Base-by-base conservation (phyloP, 2,329 filamentous ascomycete genomes). In the Canariomyces notabilis region DNA sequence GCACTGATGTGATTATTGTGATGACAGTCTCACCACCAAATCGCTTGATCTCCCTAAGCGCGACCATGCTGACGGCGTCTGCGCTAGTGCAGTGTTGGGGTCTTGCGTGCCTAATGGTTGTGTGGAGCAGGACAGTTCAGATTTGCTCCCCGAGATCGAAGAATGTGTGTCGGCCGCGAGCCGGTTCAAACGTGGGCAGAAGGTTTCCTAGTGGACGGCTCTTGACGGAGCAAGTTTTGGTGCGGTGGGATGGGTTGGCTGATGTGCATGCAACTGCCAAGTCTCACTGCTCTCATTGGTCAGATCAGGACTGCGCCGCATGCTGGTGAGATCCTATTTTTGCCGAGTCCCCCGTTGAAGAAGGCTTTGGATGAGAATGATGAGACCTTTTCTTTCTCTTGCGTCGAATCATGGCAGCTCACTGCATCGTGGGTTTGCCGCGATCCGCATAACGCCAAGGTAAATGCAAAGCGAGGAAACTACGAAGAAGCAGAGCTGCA, bases 281-380 rank as follows among this genome's bases (percentile, higher is more conserved):
- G 49, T 37, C 38, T n/a, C 22, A 22, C 15, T 15, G 33, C 18
- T 46, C 37, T 42, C 42, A 58, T 55, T 58, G 56, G 54, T 34
- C 44, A 43, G 34, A 9, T 34, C n/a, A 6, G 4, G 20, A 26
- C 54, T 51, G 52, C 54, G 50, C 53, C 51, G 45, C 51, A 46
- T 56, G 50, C 52, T 39, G 34, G 55, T 54, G 46, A 56, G 54
- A 58, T 57, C 53, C 54, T 56, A 57, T 56, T 58, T 57, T 57
- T 49, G 54, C 56, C 46, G 44, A 47, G 19, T 49, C 35, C 26
- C 34, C 21, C 21, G 38, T 42, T 32, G 41, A 31, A 41, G 33
- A 45, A 42, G 45, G 38, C 18, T 31, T 23, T 41, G 32, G 40
- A n/a, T n/a, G 23, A 41, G 42, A 39, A 33, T 18, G 22, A 29